phyloP scores from a whole-genome alignment of 1,284 basidiomycete species.

The Singerocomus inundabilis region DNA sequence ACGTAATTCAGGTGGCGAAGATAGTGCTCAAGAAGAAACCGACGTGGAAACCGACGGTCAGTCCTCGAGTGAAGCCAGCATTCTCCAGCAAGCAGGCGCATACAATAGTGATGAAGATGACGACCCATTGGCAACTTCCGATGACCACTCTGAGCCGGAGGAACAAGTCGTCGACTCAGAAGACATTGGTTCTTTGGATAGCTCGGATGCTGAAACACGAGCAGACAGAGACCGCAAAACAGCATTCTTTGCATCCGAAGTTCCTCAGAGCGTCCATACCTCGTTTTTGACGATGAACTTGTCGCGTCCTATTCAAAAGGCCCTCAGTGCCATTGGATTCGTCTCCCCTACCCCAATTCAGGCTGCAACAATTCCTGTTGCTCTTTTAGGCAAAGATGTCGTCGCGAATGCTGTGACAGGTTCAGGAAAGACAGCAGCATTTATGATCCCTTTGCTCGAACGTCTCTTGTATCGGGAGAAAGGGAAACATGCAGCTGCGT shows the following conservation, averaged over 20 bases:
- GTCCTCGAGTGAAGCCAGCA: constrained; percentile 34
- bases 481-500: constrained; percentile 82
- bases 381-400: constrained; percentile 91
- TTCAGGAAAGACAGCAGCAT: constrained; percentile 96
- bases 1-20: constrained; percentile 52
- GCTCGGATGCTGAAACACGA: constrained; percentile 40
- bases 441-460: constrained; percentile 92
- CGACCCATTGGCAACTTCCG: constrained; percentile 48
- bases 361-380: constrained; percentile 88
- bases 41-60: constrained; percentile 38
- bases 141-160: constrained; percentile 25
- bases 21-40: constrained; percentile 37
- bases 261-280: constrained; percentile 45
- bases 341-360: constrained; percentile 93
- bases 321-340: constrained; percentile 81
- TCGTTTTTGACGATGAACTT: constrained; percentile 88
- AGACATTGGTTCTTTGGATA: constrained; percentile 35
- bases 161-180: constrained; percentile 29
- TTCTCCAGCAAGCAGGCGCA: constrained; percentile 36
- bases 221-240: constrained; percentile 63
- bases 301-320: constrained; percentile 86
- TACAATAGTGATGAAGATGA: constrained; percentile 37
- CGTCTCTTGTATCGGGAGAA: constrained; percentile 87
- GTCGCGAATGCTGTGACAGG: constrained; percentile 95
- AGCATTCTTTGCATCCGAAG: constrained; percentile 78